Base-by-base conservation (phyloP, 805 yeast species). In the Pichia nanzhaoensis region DNA sequence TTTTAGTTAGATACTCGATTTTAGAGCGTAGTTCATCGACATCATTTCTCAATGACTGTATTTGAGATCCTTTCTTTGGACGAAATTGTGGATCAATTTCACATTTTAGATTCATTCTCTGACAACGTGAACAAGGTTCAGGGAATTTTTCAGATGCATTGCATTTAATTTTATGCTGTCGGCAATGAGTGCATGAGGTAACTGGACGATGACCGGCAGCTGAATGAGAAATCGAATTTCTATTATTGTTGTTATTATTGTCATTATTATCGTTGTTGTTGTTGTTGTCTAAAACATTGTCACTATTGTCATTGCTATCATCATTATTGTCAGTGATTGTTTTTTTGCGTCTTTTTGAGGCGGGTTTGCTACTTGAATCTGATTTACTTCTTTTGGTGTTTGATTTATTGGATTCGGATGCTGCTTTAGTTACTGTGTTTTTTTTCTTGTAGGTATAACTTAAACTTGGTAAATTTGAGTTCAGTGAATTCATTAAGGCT, bases 101-200 rank as follows among this genome's bases (percentile, higher is more conserved):
- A 67, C 97, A 90, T 46, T 73, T 74, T 33, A 88, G 68, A 2
- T 79, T 82, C 85, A 85, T 83, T 57, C 84, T 73, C 43, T 78
- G 82, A 65, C 97, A 90, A 49, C 96, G 65, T 16, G 83, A 75
- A 61, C 97, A 90, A 0, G 96, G 84, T 6, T 70, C 68, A 0
- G 96, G 96, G 53, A 75, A 84, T 51, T 82, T 78, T 19, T 84
- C 90, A 3, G 87, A 76, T 1, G 97, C 97, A 59, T 90, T 87
- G 65, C 97, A 90, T 59, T 84, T 84, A 61, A 90, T 88, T 64
- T 90, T 90, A 62, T 89, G 96, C 60, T 90, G 96, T 42, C 97
- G 77, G 59, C 97, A 90, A 60, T 88, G 93, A 0, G 96, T 86
- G 60, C 97, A 90, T 3, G 95, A 84, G 0, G 95, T 87, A 1